These are phyloP conservation scores for Ogataea siamensis DNA, from an alignment of 805 yeast species.

Conservation along the genomic window DNA sequence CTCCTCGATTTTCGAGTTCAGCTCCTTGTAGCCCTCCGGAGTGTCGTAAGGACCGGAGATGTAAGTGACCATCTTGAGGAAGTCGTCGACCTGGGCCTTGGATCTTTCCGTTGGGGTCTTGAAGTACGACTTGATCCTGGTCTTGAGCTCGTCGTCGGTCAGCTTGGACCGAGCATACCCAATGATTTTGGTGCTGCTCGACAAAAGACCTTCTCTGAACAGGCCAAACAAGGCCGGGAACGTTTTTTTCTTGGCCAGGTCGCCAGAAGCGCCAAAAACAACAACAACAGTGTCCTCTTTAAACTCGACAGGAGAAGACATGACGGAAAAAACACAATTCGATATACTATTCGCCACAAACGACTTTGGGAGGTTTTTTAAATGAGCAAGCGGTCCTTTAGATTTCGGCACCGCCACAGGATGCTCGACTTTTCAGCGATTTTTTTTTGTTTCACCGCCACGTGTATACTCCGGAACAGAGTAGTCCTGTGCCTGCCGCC, in stretches of 20 bases:
- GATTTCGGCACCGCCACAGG: constrained; percentile 8
- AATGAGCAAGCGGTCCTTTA: constrained; percentile 6
- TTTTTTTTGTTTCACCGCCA: constrained; percentile 7
- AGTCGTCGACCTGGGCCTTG: constrained; percentile 51
- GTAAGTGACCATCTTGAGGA: constrained; percentile 65
- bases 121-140: constrained; percentile 64
- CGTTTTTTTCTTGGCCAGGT: constrained; percentile 92
- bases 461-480: constrained; percentile 8
- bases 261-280: constrained; percentile 95
- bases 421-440: neutral
- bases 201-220: constrained; percentile 72
- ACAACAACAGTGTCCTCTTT: constrained; percentile 68
- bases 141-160: constrained; percentile 61
- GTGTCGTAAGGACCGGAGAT: constrained; percentile 78
- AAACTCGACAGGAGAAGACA: constrained; percentile 39
- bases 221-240: constrained; percentile 84
- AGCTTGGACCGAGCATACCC: constrained; percentile 92
- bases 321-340: constrained; percentile 6
- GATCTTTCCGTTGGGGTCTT: constrained; percentile 35
- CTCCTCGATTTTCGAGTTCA: constrained; percentile 53
- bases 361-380: constrained; percentile 4
- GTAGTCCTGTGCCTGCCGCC: constrained; percentile 7
- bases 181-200: constrained; percentile 65
- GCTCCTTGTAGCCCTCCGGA: constrained; percentile 64
- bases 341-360: constrained; percentile 7